Conservation (phyloP, 805 yeast genomes). For the Wickerhamiella lipophila region DNA sequence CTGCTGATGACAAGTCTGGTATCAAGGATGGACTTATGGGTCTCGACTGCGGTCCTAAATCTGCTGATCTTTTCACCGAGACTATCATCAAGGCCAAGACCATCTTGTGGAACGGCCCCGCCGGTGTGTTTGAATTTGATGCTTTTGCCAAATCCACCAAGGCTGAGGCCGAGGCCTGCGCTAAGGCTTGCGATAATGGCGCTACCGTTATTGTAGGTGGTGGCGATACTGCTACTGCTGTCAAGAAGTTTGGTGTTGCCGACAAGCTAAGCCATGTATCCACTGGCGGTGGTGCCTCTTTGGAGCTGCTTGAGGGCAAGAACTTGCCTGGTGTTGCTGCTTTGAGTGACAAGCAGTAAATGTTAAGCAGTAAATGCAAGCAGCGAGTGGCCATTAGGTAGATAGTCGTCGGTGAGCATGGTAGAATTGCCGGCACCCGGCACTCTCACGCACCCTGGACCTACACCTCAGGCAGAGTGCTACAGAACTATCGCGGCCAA, state of each 20-base stretch:
- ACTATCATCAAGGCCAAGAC: constrained; percentile 91
- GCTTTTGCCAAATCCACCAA: constrained; percentile 86
- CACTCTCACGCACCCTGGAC: too few relatives aligned
- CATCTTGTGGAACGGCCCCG: constrained; percentile 99
- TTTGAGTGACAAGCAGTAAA: constrained; percentile 52
- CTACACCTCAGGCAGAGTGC: too few relatives aligned
- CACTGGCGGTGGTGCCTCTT: constrained; percentile 99
- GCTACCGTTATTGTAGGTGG: constrained; percentile 94
- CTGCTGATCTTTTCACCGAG: constrained; percentile 62
- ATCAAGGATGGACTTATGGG: constrained; percentile 95
- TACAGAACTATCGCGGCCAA: too few relatives aligned
- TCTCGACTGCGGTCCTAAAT: constrained; percentile 88
- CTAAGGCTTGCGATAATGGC: constrained; percentile 73
- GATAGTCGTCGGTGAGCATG: too few relatives aligned
- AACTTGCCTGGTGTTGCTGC: constrained; percentile 95
- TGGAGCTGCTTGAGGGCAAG: constrained; percentile 98
- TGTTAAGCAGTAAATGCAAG: too few relatives aligned
- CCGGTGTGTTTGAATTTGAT: constrained; percentile 98
- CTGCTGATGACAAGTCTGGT: constrained; percentile 81
- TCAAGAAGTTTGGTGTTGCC: constrained; percentile 94
- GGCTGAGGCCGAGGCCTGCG: constrained; percentile 76
- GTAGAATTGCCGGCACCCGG: too few relatives aligned
- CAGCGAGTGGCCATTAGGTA: too few relatives aligned
- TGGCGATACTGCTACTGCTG: constrained; percentile 98
- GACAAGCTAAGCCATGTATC: constrained; percentile 96